phyloP scores from a whole-genome alignment of 2,329 filamentous ascomycete species.

The Aspergillus piperis region DNA sequence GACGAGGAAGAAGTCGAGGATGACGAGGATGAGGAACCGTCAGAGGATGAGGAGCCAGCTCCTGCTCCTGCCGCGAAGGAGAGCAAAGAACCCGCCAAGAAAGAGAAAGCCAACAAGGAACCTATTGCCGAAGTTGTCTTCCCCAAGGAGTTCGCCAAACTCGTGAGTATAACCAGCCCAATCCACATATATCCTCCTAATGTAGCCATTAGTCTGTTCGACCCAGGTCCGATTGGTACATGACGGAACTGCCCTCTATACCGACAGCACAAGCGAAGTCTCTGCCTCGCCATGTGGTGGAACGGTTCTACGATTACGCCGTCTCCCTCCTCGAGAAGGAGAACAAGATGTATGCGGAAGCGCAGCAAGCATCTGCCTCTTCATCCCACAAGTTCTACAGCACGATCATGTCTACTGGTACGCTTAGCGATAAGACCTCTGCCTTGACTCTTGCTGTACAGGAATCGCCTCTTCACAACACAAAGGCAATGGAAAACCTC shows the following conservation, averaged over 20 bases:
- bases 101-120: conserved; percentile 20
- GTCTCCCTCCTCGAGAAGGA: conserved; percentile 75
- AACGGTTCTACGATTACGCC: conserved; percentile 67
- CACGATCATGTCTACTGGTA: conserved; percentile 95
- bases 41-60: conserved; percentile 29
- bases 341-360: conserved; percentile 70
- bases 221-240: conserved; percentile 69
- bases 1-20: conserved; percentile 33
- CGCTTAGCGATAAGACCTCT: conserved; percentile 93
- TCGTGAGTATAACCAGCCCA: conserved; percentile 27
- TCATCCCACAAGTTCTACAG: conserved; percentile 95
- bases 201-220: conserved; percentile 53
- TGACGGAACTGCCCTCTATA: conserved; percentile 57
- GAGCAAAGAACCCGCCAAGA: conserved; percentile 27
- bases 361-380: conserved; percentile 70
- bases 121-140: conserved; percentile 26
- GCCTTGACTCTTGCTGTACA: conserved; percentile 91
- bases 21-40: conserved; percentile 32
- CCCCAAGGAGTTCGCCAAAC: conserved; percentile 40
- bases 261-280: conserved; percentile 49
- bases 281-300: conserved; percentile 55
- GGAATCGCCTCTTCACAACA: conserved; percentile 92
- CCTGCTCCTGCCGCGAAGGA: conserved; percentile 20
- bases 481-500: conserved; percentile 82
- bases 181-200: conserved; percentile 9